Evolutionary conservation across 306 rosid species (phyloP).

Genomic region (Cucumis cinereus): DNA sequence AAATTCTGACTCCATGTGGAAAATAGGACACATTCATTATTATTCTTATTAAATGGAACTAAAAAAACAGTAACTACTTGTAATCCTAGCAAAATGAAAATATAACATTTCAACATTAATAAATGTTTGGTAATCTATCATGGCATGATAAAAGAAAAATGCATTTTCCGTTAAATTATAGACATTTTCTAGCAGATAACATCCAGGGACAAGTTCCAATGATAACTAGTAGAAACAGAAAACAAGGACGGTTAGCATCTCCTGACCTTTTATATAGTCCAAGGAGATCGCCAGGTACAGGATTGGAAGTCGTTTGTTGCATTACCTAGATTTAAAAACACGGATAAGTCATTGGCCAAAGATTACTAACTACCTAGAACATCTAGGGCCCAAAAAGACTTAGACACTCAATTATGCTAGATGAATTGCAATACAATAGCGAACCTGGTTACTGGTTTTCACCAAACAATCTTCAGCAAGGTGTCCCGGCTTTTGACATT

Average conservation of each 20-base stretch:
- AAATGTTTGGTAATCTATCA: not conserved
- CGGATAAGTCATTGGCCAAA: not conserved
- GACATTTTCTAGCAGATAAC: not conserved
- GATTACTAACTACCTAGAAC: not conserved
- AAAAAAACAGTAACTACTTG: not conserved
- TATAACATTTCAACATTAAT: not conserved
- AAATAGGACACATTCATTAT: not conserved
- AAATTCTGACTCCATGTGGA: not conserved
- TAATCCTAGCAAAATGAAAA: not conserved
- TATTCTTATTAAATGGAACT: not conserved
- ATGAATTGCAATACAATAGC: conserved; percentile 9
- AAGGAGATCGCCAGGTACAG: conserved; percentile 51
- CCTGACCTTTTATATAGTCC: conserved; percentile 55
- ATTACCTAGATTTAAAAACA: conserved; percentile 23
- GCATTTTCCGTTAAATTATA: not conserved
- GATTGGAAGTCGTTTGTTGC: conserved; percentile 26
- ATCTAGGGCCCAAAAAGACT: not conserved
- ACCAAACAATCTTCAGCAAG: conserved; percentile 78
- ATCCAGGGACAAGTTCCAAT: not conserved
- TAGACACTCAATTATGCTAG: not conserved
- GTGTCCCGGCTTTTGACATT: conserved; percentile 79
- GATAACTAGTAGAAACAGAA: not conserved
- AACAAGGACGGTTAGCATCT: not conserved
- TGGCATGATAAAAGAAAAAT: not conserved
- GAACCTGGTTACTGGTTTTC: conserved; percentile 34